Percentiles rank a stretch among this genome's conserved stretches.
phyloP scores from a whole-genome alignment of 192 early-diverging fungal genomes.

The Coemansia umbellata region DNA sequence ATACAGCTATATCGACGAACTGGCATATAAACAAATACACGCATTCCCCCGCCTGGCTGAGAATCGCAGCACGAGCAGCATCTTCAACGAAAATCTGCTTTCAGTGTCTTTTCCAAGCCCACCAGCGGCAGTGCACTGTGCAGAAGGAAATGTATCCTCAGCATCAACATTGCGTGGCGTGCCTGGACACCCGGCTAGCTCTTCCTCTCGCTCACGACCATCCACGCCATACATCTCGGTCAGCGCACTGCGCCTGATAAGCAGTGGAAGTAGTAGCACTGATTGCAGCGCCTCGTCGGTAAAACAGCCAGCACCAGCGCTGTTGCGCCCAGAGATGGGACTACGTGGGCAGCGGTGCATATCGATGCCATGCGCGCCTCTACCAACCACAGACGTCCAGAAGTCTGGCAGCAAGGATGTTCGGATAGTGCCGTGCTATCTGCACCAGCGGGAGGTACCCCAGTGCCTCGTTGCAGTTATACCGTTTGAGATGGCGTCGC shows the following conservation, averaged over 20 bases:
- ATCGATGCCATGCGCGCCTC: constrained; percentile 19
- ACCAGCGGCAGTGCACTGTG: not conserved
- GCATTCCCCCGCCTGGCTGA: not conserved
- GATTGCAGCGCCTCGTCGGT: constrained; percentile 3
- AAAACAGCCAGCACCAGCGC: constrained; percentile 7
- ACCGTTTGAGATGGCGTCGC: not conserved
- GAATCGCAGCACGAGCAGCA: constrained; percentile 1
- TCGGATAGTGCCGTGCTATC: constrained; percentile 7
- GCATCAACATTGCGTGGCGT: constrained; percentile 29
- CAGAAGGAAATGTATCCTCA: not conserved
- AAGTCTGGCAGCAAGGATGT: not conserved
- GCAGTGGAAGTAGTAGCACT: not conserved
- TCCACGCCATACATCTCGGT: constrained; percentile 24
- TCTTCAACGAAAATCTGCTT: not conserved
- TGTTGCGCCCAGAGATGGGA: constrained; percentile 9
- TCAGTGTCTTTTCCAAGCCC: not conserved
- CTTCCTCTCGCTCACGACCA: not conserved
- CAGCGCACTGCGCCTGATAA: constrained; percentile 23
- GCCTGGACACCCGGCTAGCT: constrained; percentile 23
- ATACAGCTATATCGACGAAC: not conserved
- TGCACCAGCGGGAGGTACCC: constrained; percentile 9
- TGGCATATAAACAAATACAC: not conserved
- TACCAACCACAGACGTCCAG: not conserved
- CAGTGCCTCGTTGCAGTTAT: not conserved
- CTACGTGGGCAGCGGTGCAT: constrained; percentile 25